phyloP scores from a whole-genome alignment of 148 eudicot species.

The Nepenthes mirabilis region DNA sequence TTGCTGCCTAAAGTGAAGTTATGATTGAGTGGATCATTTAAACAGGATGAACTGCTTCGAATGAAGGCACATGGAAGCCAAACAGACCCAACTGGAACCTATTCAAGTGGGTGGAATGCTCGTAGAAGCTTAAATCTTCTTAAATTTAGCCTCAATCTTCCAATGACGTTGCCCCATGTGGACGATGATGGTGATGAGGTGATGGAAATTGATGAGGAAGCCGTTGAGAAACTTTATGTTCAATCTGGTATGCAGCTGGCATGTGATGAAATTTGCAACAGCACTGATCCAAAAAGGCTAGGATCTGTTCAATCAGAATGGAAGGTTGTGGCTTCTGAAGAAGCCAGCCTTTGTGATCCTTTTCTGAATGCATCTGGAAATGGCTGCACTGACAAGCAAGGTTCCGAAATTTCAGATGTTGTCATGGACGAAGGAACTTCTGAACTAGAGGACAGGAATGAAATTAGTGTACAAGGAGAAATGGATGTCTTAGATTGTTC shows the following conservation, averaged over 20 bases:
- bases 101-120: constrained; percentile 83
- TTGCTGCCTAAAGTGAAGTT: background rate
- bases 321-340: constrained; percentile 4
- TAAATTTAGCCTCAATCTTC: constrained; percentile 75
- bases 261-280: constrained; percentile 12
- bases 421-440: constrained; percentile 55
- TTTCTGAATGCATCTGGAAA: constrained; percentile 12
- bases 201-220: constrained; percentile 85
- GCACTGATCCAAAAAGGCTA: constrained; percentile 6
- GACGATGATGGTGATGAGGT: constrained; percentile 86
- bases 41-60: constrained; percentile 70
- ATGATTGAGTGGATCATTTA: background rate
- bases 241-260: constrained; percentile 20
- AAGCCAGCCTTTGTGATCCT: constrained; percentile 7
- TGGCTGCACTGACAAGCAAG: constrained; percentile 14
- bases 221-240: constrained; percentile 27
- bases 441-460: constrained; percentile 28
- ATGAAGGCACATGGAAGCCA: constrained; percentile 65
- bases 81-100: constrained; percentile 45
- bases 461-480: background rate
- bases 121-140: constrained; percentile 81
- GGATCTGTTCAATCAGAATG: constrained; percentile 7
- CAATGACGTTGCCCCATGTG: constrained; percentile 37
- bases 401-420: constrained; percentile 45
- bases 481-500: background rate